Conservation (phyloP, 306 rosid species). For the Luffa aegyptiaca region DNA sequence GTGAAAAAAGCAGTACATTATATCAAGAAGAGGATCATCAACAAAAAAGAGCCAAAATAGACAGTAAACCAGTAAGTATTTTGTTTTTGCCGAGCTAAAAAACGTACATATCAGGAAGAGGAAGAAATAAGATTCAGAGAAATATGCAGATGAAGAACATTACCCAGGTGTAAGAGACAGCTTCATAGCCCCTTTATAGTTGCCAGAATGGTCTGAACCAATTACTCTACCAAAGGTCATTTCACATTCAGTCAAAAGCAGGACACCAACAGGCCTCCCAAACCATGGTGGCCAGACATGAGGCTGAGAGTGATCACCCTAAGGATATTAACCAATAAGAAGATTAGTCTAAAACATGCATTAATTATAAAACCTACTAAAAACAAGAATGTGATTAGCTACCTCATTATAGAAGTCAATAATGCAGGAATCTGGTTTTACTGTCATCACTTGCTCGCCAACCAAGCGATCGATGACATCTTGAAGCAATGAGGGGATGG, state of each 20-base stretch:
- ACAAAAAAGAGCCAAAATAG: background rate
- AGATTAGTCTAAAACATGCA: slow-evolving; percentile 7
- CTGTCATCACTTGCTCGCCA: slow-evolving; percentile 43
- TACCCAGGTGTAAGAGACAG: slow-evolving; percentile 87
- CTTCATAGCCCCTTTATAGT: slow-evolving; percentile 56
- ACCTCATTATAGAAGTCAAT: slow-evolving; percentile 91
- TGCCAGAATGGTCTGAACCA: slow-evolving; percentile 62
- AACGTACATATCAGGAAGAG: background rate
- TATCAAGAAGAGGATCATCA: background rate
- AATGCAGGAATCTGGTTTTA: slow-evolving; percentile 87
- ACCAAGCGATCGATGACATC: slow-evolving; percentile 56
- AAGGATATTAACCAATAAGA: slow-evolving; percentile 15
- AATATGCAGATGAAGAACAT: background rate
- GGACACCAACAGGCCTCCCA: slow-evolving; percentile 70
- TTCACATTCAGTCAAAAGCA: slow-evolving; percentile 81
- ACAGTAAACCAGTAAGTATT: background rate
- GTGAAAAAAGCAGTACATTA: slow-evolving; percentile 1
- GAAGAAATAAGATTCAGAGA: background rate
- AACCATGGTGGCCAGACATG: slow-evolving; percentile 64
- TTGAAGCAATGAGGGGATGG: slow-evolving; percentile 73
- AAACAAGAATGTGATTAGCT: slow-evolving; percentile 1
- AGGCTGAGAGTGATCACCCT: slow-evolving; percentile 97
- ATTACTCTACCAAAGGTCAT: slow-evolving; percentile 71
- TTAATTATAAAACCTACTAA: background rate
- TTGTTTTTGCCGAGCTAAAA: background rate